Evolutionary conservation across 345 rosid genomes (phyloP), one percentile per base, ranked within the genome.

Genomic region (Litchi chinensis): DNA sequence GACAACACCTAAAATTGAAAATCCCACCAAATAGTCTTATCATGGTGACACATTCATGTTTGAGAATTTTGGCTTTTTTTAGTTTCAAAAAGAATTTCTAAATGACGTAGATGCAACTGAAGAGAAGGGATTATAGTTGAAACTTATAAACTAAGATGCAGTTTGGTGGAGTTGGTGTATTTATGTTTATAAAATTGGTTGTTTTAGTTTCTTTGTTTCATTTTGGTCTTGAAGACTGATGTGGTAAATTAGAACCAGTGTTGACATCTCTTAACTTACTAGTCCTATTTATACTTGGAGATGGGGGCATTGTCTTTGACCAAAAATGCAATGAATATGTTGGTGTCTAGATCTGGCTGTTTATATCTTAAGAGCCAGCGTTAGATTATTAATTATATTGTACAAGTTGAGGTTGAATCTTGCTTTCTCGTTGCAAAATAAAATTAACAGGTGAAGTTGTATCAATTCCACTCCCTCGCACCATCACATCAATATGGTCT

Each of bases 401-500:
- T 37, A 40, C 12, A 43, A 22, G 40, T 12, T 21, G 62, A 64
- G 10, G 3, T 32, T 44, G 21, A 37, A 68, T 24, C 59, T 63
- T 57, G 52, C 40, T 60, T 68, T 68, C 59, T 48, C 65, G 13
- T 22, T 32, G 48, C 41, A 52, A 32, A 56, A 52, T 73, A 62
- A 68, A 60, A 32, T 74, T 56, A 22, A 74, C 86, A 96, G 99
- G 98, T 50, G 98, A 93, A 87, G 91, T 91, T 76, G 91, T 88
- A 71, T 83, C 88, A 52, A 82, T 96, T 82, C 94, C 95, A 57
- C 92, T 96, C 72, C 86, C 91, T 73, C 85, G 89, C 52, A 76
- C 89, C 46, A 82, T 90, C 80, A 69, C 91, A 82, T 96, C 99
- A 24, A 90, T 96, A 80, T 96, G 98, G 97, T 87, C 97, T 82